Evolutionary conservation across 2,329 filamentous ascomycete genomes (phyloP).

Genomic region (Sclerotinia borealis): DNA sequence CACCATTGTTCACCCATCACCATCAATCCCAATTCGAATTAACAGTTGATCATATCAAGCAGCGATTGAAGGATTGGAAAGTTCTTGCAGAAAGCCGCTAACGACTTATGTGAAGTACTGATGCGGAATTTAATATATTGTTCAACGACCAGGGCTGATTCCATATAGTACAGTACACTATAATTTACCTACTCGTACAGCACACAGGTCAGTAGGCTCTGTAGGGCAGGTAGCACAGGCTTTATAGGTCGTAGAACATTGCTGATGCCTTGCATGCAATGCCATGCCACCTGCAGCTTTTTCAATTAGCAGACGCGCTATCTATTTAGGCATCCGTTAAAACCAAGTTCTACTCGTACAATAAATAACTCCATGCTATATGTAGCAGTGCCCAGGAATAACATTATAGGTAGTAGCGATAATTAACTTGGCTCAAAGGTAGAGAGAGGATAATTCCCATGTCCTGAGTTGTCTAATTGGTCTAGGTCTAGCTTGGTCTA

Average conservation of each 20-base stretch:
- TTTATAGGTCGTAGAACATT: neutral
- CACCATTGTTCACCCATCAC: neutral
- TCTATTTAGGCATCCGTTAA: conserved; percentile 6
- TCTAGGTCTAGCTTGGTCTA: neutral
- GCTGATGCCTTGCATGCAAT: conserved; percentile 12
- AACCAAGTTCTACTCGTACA: neutral
- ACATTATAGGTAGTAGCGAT: neutral
- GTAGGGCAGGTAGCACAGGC: neutral
- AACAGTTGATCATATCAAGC: neutral
- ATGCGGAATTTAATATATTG: neutral
- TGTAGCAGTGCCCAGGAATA: neutral
- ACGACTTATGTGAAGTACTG: neutral
- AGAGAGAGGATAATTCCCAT: neutral
- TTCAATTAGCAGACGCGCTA: neutral
- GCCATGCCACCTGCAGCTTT: neutral
- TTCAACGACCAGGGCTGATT: neutral
- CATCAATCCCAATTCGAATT: neutral
- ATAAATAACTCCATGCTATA: neutral
- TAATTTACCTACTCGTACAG: no score
- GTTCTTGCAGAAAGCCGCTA: neutral
- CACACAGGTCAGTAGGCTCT: neutral
- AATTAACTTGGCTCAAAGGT: neutral
- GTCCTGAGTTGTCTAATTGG: neutral
- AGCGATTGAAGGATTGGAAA: neutral
- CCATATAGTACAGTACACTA: no score